Percentiles rank a stretch among this genome's conserved stretches.
phyloP scores from a whole-genome alignment of 352 stramenopile genomes.

The Globisporangium cylindrosporum region DNA sequence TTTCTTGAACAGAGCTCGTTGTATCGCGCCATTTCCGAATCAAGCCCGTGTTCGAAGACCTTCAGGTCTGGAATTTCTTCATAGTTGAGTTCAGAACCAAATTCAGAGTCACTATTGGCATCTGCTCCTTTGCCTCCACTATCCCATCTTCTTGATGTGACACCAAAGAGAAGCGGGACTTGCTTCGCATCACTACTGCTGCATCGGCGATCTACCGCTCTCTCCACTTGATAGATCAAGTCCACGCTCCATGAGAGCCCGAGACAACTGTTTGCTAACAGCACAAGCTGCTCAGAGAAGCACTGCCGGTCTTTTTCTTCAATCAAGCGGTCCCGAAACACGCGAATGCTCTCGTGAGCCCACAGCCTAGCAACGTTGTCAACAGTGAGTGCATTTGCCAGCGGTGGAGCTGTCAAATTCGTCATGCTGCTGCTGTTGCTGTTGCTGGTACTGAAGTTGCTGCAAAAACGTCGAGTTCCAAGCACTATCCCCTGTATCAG shows the following conservation, averaged over 20 bases:
- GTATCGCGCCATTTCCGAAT: constrained; percentile 43
- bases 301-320: constrained; percentile 78
- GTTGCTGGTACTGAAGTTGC: background rate
- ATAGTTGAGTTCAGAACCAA: constrained; percentile 2
- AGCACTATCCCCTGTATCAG: constrained; percentile 83
- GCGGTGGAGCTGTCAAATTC: constrained; percentile 7
- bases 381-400: constrained; percentile 17
- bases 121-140: background rate
- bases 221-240: constrained; percentile 27
- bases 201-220: background rate
- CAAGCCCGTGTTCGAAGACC: constrained; percentile 59
- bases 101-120: background rate
- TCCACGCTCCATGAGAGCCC: constrained; percentile 60
- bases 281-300: constrained; percentile 82
- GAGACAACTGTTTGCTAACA: constrained; percentile 60
- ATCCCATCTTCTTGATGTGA: background rate
- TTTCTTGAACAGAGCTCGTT: constrained; percentile 22
- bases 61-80: constrained; percentile 33
- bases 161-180: constrained; percentile 15
- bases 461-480: constrained; percentile 26
- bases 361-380: constrained; percentile 79
- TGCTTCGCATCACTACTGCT: background rate
- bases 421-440: background rate
- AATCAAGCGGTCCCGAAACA: constrained; percentile 92
- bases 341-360: constrained; percentile 88